Percentiles rank a stretch among this genome's conserved stretches.
Conservation (phyloP, 108 stramenopile genomes). For the Discostella pseudostelligera region DNA sequence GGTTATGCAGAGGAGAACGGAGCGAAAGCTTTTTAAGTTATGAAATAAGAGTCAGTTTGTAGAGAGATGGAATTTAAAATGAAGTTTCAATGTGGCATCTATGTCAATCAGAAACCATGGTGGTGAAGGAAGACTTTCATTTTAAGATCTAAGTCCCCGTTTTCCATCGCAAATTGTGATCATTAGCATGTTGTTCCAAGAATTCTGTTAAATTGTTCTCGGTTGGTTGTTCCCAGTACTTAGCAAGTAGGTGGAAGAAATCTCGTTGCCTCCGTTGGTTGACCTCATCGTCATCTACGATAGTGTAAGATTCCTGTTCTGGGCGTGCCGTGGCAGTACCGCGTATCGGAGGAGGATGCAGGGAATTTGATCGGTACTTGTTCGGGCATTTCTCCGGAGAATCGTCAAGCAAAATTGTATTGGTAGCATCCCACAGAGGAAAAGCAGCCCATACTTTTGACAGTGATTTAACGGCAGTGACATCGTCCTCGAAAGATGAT, state of each 20-base stretch:
- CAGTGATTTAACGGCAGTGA: constrained; percentile 64
- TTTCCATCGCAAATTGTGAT: constrained; percentile 34
- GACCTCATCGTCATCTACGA: constrained; percentile 29
- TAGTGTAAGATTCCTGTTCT: not conserved
- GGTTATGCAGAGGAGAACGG: constrained; percentile 74
- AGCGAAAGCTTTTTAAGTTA: constrained; percentile 21
- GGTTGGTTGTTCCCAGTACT: constrained; percentile 23
- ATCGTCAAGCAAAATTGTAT: constrained; percentile 82
- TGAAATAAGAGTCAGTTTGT: not conserved
- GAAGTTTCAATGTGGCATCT: not conserved
- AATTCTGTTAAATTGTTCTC: constrained; percentile 22
- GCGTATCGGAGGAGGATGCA: constrained; percentile 72
- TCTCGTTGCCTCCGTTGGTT: constrained; percentile 30
- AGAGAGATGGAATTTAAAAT: no score
- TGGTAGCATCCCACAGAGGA: constrained; percentile 72
- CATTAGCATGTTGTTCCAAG: constrained; percentile 28
- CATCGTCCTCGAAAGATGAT: constrained; percentile 19
- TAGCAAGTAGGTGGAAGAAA: constrained; percentile 36
- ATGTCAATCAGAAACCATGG: not conserved
- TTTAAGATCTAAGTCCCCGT: not conserved
- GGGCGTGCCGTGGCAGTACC: constrained; percentile 39
- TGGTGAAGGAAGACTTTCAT: no score
- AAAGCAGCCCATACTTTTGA: constrained; percentile 66
- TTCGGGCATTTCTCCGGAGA: constrained; percentile 71
- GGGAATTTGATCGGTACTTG: constrained; percentile 48